Evolutionary conservation across 1,284 basidiomycete genomes (phyloP).

Genomic region (Leccinum olivaceoglutinosum): DNA sequence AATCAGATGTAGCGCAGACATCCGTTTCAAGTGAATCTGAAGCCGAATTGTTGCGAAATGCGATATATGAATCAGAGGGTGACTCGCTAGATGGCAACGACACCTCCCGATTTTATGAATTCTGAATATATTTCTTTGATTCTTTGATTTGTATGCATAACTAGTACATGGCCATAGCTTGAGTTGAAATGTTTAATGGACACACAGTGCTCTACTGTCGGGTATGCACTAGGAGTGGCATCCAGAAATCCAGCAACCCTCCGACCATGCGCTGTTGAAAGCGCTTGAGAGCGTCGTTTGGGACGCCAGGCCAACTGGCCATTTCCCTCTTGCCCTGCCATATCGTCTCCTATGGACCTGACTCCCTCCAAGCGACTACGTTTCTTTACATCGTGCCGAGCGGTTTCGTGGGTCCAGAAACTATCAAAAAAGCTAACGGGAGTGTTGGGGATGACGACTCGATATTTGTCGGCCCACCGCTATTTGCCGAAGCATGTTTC

Average conservation of each 20-base stretch:
- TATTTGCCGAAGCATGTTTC: slow-evolving; percentile 37
- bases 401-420: slow-evolving; percentile 34
- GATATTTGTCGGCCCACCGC: slow-evolving; percentile 30
- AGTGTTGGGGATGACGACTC: slow-evolving; percentile 5
- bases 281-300: slow-evolving; percentile 30
- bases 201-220: no score
- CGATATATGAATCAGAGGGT: no score
- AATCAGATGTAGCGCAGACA: no score
- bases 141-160: no score
- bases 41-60: no score
- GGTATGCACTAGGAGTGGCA: slow-evolving; percentile 30
- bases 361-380: slow-evolving; percentile 9
- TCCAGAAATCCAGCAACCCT: slow-evolving; percentile 21
- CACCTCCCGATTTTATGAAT: no score
- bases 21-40: no score
- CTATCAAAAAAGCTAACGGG: slow-evolving; percentile 23
- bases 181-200: no score
- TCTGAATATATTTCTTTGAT: no score
- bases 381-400: slow-evolving; percentile 30
- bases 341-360: slow-evolving; percentile 28
- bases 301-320: slow-evolving; percentile 37
- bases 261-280: slow-evolving; percentile 27
- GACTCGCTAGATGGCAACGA: no score
- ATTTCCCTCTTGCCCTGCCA: slow-evolving; percentile 33
- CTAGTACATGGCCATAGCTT: no score